These are phyloP conservation scores for Hamamelis virginiana DNA, from an alignment of 164 flowering plant genomes.

Conservation along the genomic window DNA sequence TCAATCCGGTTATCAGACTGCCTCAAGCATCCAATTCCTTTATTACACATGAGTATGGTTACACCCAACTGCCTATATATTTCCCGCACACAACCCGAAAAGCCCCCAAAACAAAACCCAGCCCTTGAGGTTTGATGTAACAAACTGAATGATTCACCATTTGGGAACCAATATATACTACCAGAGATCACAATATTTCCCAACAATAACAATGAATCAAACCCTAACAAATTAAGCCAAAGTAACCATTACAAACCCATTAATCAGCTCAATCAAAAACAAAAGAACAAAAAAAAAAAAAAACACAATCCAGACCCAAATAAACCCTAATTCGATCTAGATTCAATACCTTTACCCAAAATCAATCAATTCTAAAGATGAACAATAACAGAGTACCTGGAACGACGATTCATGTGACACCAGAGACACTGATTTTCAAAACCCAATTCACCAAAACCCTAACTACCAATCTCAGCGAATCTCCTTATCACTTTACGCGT, in stretches of 20 bases:
- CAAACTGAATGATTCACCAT: slow-evolving; percentile 15
- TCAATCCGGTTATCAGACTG: slow-evolving; percentile 17
- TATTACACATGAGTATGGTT: slow-evolving; percentile 44
- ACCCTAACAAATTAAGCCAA: not conserved
- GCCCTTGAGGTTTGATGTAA: not conserved
- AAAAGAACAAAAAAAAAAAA: no score
- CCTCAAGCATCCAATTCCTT: slow-evolving; percentile 22
- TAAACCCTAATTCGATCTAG: slow-evolving; percentile 5
- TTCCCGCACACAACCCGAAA: not conserved
- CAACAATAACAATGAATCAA: no score
- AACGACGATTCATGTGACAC: not conserved
- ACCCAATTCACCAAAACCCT: not conserved
- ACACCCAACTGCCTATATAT: slow-evolving; percentile 9
- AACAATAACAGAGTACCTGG: not conserved
- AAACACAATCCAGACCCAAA: no score
- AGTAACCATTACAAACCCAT: not conserved
- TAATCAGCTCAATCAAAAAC: not conserved
- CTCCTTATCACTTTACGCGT: no score
- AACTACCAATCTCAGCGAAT: no score
- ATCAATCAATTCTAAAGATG: not conserved
- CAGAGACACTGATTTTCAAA: not conserved
- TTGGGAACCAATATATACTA: not conserved
- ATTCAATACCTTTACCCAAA: not conserved
- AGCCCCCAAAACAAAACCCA: not conserved
- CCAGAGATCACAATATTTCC: slow-evolving; percentile 1